Percentiles rank a stretch among this genome's conserved stretches.
Evolutionary conservation across 495 filamentous ascomycete genomes (phyloP).

Genomic region (Baudoinia panamericana): DNA sequence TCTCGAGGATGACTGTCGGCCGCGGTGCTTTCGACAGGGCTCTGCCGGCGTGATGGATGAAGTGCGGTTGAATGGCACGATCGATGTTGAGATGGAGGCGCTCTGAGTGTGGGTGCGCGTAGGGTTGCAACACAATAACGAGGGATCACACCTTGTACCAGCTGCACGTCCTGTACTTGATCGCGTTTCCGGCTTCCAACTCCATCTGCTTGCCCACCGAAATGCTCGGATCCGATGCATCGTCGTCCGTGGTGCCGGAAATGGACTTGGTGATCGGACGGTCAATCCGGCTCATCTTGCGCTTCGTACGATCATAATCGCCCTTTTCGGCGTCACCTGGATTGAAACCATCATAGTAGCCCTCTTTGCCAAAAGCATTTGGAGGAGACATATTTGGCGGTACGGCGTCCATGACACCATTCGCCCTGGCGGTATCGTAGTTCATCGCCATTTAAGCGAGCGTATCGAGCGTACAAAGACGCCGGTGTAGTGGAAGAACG

Average conservation of each 20-base stretch:
- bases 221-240: slow-evolving; percentile 33
- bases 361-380: slow-evolving; percentile 11
- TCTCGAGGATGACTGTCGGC: too few species aligned
- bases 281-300: slow-evolving; percentile 26
- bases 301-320: slow-evolving; percentile 2
- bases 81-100: not conserved
- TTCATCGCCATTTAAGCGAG: slow-evolving; percentile 41
- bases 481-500: slow-evolving; percentile 28
- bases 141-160: slow-evolving; percentile 62
- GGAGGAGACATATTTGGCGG: slow-evolving; percentile 3
- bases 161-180: slow-evolving; percentile 80
- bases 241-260: slow-evolving; percentile 15
- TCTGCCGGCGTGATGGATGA: not conserved
- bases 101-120: not conserved
- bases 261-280: slow-evolving; percentile 14
- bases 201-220: slow-evolving; percentile 60
- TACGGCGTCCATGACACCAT: slow-evolving; percentile 4
- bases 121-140: not conserved
- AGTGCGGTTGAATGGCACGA: not conserved
- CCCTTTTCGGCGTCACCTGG: slow-evolving; percentile 20
- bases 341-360: slow-evolving; percentile 17
- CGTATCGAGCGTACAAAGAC: slow-evolving; percentile 30
- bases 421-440: slow-evolving; percentile 7
- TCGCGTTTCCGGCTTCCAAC: slow-evolving; percentile 60
- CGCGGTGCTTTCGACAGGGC: not conserved